Base-by-base conservation (phyloP, 495 filamentous ascomycete species). In the Hamigera avellanea region DNA sequence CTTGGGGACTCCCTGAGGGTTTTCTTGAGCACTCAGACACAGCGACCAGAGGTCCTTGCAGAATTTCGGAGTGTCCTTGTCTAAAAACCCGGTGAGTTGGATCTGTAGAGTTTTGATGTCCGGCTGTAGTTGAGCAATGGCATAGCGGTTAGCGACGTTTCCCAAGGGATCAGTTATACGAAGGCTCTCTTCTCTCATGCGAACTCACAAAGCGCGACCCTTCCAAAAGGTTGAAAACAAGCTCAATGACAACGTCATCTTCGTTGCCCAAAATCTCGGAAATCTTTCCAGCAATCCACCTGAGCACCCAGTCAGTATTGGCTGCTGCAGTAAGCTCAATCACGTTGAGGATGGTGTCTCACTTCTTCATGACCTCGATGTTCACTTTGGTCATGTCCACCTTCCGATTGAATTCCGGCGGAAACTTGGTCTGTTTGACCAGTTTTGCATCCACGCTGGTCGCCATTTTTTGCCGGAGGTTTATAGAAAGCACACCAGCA, bases 331-430 rank as follows among this genome's bases (percentile, higher is more conserved):
- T 30, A 30, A 12, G 3, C 28, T 15, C 21, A 25, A 9, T 23
- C 21, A 23, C 9, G 9, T 23, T 23, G 21, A 23, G 9, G 21
- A 23, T 23, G 21, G 21, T 23, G 21, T 55, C 73, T 45, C 53
- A 94, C 86, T 86, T 93, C 70, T 95, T 95, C 78, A 96, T 89
- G 39, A 96, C 85, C 58, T 93, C 87, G 15, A 94, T 67, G 48
- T 95, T 95, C 53, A 96, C 85, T 64, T 96, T 99, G 40, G 75
- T 73, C 80, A 91, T 93, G 64, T 99, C 88, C 27, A 99, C 93
- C 69, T 94, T 95, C 56, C 81, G 75, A 50, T 70, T 89, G 59
- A 95, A 96, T 57, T 96, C 91, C 7, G 79, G 73, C 32, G 91
- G 91, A 48, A 95, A 95, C 54, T 94, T 95, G 37, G 86, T 95